Conservation (phyloP, 2,329 filamentous ascomycete species). For the Acrodontium crateriforme region DNA sequence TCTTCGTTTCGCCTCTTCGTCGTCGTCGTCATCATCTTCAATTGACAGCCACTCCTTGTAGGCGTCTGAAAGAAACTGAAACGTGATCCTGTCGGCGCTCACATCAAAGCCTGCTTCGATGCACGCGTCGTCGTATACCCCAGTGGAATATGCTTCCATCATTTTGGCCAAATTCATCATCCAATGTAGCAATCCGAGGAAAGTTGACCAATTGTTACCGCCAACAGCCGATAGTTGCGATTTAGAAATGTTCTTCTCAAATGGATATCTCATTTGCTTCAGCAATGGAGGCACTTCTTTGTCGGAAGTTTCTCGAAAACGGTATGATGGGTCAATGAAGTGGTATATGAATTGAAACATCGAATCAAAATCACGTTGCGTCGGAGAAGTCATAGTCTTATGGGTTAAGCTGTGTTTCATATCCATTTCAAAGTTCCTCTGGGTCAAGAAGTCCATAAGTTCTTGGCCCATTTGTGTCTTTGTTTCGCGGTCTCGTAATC, state of each 20-base stretch:
- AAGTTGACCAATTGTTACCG: constrained; percentile 92
- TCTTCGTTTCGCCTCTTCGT: constrained; percentile 67
- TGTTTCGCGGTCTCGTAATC: constrained; percentile 66
- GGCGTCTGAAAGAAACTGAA: constrained; percentile 76
- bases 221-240: constrained; percentile 90
- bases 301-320: constrained; percentile 88
- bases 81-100: constrained; percentile 81
- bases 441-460: constrained; percentile 76
- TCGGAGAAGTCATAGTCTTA: constrained; percentile 85
- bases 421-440: constrained; percentile 94
- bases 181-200: constrained; percentile 89
- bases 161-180: constrained; percentile 97
- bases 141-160: constrained; percentile 67
- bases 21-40: constrained; percentile 60
- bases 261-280: constrained; percentile 89
- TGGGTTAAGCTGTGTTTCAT: constrained; percentile 89
- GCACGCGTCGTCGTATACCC: constrained; percentile 82
- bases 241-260: constrained; percentile 90
- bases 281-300: constrained; percentile 85
- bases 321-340: constrained; percentile 84
- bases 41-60: constrained; percentile 91
- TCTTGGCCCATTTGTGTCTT: constrained; percentile 77
- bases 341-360: constrained; percentile 99
- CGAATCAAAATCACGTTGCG: constrained; percentile 93
- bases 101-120: constrained; percentile 79